Percentiles rank a stretch among this genome's conserved stretches.
phyloP scores from a whole-genome alignment of 1,284 basidiomycete genomes.

The Leccinum cinnamomeum region DNA sequence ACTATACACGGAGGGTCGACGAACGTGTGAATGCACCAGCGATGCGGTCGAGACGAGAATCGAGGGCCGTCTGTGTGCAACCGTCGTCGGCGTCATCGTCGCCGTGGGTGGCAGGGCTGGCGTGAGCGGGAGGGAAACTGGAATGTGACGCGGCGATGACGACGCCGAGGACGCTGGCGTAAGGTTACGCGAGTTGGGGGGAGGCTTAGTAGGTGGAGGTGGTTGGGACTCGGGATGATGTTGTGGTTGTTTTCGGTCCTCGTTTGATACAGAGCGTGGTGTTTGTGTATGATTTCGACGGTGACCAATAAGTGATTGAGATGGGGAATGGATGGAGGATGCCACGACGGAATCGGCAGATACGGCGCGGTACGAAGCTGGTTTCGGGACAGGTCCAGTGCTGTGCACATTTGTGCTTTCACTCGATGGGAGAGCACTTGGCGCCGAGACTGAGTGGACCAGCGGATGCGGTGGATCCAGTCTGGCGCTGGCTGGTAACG shows the following conservation, averaged over 20 bases:
- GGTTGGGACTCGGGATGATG: conserved; percentile 23
- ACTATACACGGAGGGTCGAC: conserved; percentile 41
- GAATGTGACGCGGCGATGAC: conserved; percentile 54
- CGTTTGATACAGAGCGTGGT: conserved; percentile 22
- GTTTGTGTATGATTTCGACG: conserved; percentile 8
- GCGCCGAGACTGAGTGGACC: conserved; percentile 45
- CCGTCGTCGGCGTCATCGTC: conserved; percentile 34
- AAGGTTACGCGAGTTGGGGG: conserved; percentile 39
- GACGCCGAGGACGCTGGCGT: conserved; percentile 59
- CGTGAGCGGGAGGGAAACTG: conserved; percentile 44
- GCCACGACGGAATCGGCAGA: conserved; percentile 27
- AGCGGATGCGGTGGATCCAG: conserved; percentile 22
- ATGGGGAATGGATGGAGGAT: conserved; percentile 25
- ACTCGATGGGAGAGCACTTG: conserved; percentile 40
- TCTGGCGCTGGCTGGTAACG: conserved; percentile 31
- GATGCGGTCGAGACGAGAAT: conserved; percentile 27
- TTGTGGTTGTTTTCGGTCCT: conserved; percentile 25
- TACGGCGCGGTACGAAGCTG: conserved; percentile 24
- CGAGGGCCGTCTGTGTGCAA: conserved; percentile 27
- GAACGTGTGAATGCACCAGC: conserved; percentile 29
- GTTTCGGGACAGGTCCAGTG: conserved; percentile 21
- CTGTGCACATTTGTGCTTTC: conserved; percentile 13
- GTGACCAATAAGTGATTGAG: conserved; percentile 24
- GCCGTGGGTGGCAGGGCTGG: conserved; percentile 39
- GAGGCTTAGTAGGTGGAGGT: conserved; percentile 26